These are phyloP conservation scores for Chlamydomonas sp. DNA, from an alignment of 139 green algal species.

Conservation along the genomic window DNA sequence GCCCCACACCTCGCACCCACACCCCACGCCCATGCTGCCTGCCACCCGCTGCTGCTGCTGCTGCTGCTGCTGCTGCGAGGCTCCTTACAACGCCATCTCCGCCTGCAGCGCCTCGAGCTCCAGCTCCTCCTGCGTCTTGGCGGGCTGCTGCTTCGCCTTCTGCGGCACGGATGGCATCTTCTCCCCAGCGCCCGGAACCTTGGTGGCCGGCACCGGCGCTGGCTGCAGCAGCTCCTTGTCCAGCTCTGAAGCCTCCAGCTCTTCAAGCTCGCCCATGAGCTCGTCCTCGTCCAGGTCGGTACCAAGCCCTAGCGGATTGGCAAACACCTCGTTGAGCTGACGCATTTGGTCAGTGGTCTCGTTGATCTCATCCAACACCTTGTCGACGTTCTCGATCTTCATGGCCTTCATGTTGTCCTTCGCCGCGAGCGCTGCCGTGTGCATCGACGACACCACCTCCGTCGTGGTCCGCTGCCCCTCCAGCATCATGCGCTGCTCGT, in stretches of 20 bases:
- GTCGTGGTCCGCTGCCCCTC: slow-evolving; percentile 84
- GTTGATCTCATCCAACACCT: slow-evolving; percentile 94
- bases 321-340: slow-evolving; percentile 92
- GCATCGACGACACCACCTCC: slow-evolving; percentile 78
- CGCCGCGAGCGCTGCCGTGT: slow-evolving; percentile 66
- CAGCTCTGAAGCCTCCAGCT: slow-evolving; percentile 71
- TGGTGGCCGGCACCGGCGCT: slow-evolving; percentile 59
- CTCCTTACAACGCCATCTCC: slow-evolving; percentile 85
- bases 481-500: slow-evolving; percentile 94
- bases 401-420: slow-evolving; percentile 90
- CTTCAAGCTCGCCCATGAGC: slow-evolving; percentile 65
- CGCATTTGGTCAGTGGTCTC: slow-evolving; percentile 92
- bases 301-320: slow-evolving; percentile 72
- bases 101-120: slow-evolving; percentile 89
- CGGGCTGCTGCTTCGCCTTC: slow-evolving; percentile 43
- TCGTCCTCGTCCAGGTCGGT: slow-evolving; percentile 86
- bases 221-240: slow-evolving; percentile 81
- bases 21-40: not conserved
- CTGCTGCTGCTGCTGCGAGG: not conserved
- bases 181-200: slow-evolving; percentile 42
- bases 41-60: not conserved
- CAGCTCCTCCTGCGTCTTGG: slow-evolving; percentile 87
- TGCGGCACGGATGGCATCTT: slow-evolving; percentile 34
- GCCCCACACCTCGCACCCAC: too few relatives aligned
- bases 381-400: slow-evolving; percentile 96